Base-by-base conservation (phyloP, 345 rosid genomes). In the Mangifera indica region DNA sequence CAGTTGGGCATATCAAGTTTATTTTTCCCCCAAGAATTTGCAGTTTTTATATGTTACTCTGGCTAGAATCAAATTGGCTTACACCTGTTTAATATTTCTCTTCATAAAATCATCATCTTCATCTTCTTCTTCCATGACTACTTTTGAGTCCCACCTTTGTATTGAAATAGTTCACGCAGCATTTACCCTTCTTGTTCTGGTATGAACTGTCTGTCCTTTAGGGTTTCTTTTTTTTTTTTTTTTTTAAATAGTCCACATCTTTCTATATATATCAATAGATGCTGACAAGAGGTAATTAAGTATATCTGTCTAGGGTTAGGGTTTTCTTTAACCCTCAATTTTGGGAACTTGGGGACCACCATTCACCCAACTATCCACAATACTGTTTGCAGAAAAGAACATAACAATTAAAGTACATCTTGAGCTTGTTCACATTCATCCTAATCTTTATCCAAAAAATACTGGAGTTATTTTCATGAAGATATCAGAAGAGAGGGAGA, bases 331-430 rank as follows among this genome's bases (percentile, higher is more conserved):
- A 48, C 57, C 65, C 57, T 45, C 72, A 29, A 44, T 48, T 70
- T 59, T 49, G 32, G 58, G 66, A 57, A n/a, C 32, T 71, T 6
- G 49, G 67, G 67, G 67, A 60, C 74, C 74, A 60, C 60, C 49
- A 59, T 45, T 42, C 37, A 57, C 11, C 63, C 42, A 37, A 37
- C 42, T 7, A 42, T 22, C 63, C 24, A 56, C 1, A 37, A 25
- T 37, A 26, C 12, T 18, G 7, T 70, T 46, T 12, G 10, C 14
- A 17, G 42, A 25, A 25, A 45, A 3, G 29, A 11, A 2, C 56
- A 17, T 10, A 66, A 48, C 44, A 25, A 29, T 5, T 5, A 5
- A 37, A 3, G 32, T 29, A 3, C 7, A 61, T 32, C 46, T 58
- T 21, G 60, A 24, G 7, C 24, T 22, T 22, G 46, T 37, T 1